Evolutionary conservation across 352 stramenopile genomes (phyloP).

Genomic region (Phytophthora hybrid): DNA sequence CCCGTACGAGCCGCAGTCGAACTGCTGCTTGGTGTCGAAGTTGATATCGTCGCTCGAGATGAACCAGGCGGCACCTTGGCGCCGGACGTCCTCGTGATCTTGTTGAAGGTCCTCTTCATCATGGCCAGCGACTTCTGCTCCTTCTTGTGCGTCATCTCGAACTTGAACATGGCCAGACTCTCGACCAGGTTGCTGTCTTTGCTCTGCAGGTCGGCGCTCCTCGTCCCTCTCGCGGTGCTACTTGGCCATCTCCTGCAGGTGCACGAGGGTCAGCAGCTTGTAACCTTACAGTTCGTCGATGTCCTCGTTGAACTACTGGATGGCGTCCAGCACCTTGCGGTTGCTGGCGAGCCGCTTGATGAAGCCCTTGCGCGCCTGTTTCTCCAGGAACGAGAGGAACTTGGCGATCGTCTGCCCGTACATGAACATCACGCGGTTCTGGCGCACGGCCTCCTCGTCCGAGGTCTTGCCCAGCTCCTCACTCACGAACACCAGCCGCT

Average conservation of each 20-base stretch:
- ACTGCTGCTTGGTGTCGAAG: constrained; percentile 30
- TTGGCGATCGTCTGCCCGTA: constrained; percentile 32
- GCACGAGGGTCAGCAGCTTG: constrained; percentile 30
- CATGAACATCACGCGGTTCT: no score
- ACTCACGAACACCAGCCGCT: no score
- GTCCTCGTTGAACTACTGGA: constrained; percentile 37
- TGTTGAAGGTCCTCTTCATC: constrained; percentile 33
- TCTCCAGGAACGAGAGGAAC: constrained; percentile 35
- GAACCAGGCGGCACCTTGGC: constrained; percentile 41
- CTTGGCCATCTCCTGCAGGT: constrained; percentile 38
- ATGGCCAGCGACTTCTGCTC: constrained; percentile 29
- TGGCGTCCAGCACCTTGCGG: constrained; percentile 35
- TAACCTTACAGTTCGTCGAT: constrained; percentile 40
- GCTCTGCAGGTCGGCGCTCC: constrained; percentile 29
- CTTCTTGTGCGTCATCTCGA: constrained; percentile 35
- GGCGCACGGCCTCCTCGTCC: no score
- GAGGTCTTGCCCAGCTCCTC: no score
- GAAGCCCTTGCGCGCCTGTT: constrained; percentile 34
- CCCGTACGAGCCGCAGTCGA: constrained; percentile 30
- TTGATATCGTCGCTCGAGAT: constrained; percentile 35
- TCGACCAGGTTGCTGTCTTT: constrained; percentile 34
- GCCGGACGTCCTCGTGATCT: constrained; percentile 29
- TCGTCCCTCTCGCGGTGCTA: constrained; percentile 40
- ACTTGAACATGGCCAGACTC: constrained; percentile 39
- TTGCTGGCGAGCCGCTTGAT: constrained; percentile 35